Conservation (phyloP, 2,329 filamentous ascomycete species). For the Colletotrichum spinosum region DNA sequence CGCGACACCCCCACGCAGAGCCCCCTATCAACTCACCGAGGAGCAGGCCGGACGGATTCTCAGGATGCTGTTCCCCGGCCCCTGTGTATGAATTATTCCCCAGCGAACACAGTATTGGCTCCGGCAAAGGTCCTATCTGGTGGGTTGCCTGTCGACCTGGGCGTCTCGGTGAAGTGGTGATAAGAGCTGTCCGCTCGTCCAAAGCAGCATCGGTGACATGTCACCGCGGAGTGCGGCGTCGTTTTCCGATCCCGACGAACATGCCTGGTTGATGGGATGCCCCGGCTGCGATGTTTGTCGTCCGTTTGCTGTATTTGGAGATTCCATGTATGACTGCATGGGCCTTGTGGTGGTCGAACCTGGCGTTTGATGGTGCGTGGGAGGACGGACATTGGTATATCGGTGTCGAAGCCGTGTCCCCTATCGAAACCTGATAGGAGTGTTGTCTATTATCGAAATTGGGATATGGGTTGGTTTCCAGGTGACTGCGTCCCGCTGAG, state of each 20-base stretch:
- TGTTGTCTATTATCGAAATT: not conserved
- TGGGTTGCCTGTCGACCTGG: too few relatives aligned
- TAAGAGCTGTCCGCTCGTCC: not conserved
- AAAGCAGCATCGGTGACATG: conserved; percentile 7
- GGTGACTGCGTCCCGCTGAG: not conserved
- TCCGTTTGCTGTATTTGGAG: not conserved
- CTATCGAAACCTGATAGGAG: not conserved
- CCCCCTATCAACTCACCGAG: too few relatives aligned
- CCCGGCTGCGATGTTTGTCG: not conserved
- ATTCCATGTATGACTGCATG: not conserved
- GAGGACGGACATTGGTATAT: not conserved
- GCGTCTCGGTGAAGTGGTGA: too few relatives aligned
- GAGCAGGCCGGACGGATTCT: too few relatives aligned
- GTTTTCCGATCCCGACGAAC: conserved; percentile 1
- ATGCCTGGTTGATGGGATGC: not conserved
- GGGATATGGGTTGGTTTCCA: not conserved
- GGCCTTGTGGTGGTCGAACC: not conserved
- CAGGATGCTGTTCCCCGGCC: too few relatives aligned
- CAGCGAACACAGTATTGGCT: not conserved
- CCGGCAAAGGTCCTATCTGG: conserved; percentile 7
- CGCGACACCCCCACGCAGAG: too few relatives aligned
- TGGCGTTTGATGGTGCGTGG: not conserved
- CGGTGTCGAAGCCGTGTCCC: conserved; percentile 11
- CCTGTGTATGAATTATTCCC: not conserved
- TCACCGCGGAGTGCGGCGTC: conserved; percentile 7